phyloP scores from a whole-genome alignment of 2,329 filamentous ascomycete species.

The Clarireedia monteithiana region DNA sequence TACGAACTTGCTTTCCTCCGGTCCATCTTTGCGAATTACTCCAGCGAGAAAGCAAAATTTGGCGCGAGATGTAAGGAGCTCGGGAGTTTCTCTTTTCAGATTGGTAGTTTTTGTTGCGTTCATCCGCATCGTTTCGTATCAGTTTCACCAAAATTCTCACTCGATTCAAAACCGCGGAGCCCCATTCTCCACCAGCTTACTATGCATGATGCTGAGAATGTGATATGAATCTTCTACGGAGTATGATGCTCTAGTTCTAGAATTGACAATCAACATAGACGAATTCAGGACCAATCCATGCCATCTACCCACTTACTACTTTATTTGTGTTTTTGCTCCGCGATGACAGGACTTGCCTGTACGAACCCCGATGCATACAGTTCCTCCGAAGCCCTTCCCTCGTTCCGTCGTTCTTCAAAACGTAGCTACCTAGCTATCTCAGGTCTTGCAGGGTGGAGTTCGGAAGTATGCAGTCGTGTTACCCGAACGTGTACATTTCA shows the following conservation, averaged over 20 bases:
- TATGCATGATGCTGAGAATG: slow-evolving; percentile 6
- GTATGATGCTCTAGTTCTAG: not conserved
- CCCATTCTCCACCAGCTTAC: not conserved
- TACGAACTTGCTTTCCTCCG: too few species aligned
- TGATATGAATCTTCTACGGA: not conserved
- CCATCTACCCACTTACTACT: not conserved
- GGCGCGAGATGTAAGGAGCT: too few species aligned
- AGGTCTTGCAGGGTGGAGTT: not conserved
- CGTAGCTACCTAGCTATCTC: not conserved
- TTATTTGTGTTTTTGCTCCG: not conserved
- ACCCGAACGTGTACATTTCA: not conserved
- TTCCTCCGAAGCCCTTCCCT: not conserved
- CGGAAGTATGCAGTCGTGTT: slow-evolving; percentile 6
- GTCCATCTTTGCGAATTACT: too few species aligned
- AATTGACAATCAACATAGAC: not conserved
- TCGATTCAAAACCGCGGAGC: not conserved
- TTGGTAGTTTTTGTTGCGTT: not conserved
- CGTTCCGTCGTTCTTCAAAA: not conserved
- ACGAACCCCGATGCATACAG: too few species aligned
- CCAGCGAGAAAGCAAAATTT: too few species aligned
- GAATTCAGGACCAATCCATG: not conserved
- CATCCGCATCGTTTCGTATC: not conserved
- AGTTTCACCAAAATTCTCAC: not conserved
- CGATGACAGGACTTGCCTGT: not conserved
- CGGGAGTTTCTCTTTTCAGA: too few species aligned